These are phyloP conservation scores for Cenchrus americanus DNA, from an alignment of 176 grass and related monocot species.

Conservation along the genomic window DNA sequence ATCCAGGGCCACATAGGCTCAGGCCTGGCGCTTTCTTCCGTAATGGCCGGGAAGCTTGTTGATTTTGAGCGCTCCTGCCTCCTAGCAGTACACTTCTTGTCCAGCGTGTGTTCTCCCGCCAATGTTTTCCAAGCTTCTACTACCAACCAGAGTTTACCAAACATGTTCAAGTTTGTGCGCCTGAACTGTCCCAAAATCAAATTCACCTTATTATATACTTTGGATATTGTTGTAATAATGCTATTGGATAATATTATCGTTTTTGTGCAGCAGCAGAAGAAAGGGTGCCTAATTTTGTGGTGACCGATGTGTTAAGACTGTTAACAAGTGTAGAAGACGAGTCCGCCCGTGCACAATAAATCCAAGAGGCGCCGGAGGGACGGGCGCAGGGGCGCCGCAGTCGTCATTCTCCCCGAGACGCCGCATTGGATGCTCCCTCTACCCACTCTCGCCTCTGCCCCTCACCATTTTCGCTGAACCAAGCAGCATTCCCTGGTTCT, in stretches of 20 bases:
- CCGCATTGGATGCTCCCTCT: conserved; percentile 49
- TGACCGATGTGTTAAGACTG: background rate
- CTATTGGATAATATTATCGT: too few species aligned
- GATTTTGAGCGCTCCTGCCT: background rate
- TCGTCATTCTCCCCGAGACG: conserved; percentile 42
- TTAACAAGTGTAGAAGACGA: background rate
- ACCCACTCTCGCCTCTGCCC: background rate
- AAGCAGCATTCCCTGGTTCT: conserved; percentile 25
- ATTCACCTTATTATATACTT: background rate
- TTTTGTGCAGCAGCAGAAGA: background rate
- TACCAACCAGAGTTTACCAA: too few species aligned
- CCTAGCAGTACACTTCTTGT: background rate
- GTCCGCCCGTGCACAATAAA: conserved; percentile 37
- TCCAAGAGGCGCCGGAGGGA: conserved; percentile 23
- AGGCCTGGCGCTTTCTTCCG: background rate
- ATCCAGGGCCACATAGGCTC: background rate
- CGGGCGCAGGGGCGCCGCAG: conserved; percentile 6
- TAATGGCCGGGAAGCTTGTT: background rate
- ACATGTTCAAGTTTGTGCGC: background rate
- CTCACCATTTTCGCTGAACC: conserved; percentile 23
- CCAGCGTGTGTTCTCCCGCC: too few species aligned
- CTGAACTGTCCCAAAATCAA: background rate
- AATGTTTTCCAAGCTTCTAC: too few species aligned
- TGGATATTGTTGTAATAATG: background rate
- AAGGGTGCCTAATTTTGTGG: background rate